Base-by-base conservation (phyloP, 495 filamentous ascomycete species). In the Pseudomonodictys pantanalensis region DNA sequence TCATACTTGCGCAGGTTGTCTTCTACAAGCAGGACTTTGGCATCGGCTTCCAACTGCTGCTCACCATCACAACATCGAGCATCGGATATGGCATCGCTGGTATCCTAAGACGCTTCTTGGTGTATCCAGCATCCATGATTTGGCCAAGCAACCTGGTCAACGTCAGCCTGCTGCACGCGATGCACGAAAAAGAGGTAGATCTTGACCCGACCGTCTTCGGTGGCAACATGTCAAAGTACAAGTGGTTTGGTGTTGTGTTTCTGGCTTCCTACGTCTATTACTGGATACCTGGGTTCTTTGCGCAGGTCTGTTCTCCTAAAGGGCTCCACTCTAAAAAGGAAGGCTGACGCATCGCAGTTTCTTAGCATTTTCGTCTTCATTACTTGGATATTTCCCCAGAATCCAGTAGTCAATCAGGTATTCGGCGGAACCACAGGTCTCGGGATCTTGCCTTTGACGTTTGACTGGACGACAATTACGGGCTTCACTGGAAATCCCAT, bases 361-460 rank as follows among this genome's bases (percentile, higher is more conserved):
- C 68, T 86, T 1, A 82, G 79, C 50, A 75, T 81, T 4, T 84
- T 84, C 53, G 81, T 82, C 18, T 84, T 85, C 59, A 70, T 81
- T 39, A 85, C 83, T 9, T 86, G 83, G 82, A 74, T 85, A 35
- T 73, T 72, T 2, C 83, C 83, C 4, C 69, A 83, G 25, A 89
- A 82, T 56, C 78, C 83, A 0, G 78, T 88, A 7, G 74, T 88
- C 33, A 88, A 88, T 56, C 86, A 89, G 66, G 56, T 90, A 9
- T 89, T 89, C 66, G 86, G 86, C 0, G 82, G 81, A 48, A 69
- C 68, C 9, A 85, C 84, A 2, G 86, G 86, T 0, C 64, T 90
- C 20, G 83, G 80, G 0, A 49, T 86, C 28, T 57, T 84, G 6
- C 83, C 83, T 10, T 78, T 86, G 41, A 86, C 82, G 5, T 83